Evolutionary conservation across 805 yeast genomes (phyloP).

Genomic region (Teunomyces kruisii): DNA sequence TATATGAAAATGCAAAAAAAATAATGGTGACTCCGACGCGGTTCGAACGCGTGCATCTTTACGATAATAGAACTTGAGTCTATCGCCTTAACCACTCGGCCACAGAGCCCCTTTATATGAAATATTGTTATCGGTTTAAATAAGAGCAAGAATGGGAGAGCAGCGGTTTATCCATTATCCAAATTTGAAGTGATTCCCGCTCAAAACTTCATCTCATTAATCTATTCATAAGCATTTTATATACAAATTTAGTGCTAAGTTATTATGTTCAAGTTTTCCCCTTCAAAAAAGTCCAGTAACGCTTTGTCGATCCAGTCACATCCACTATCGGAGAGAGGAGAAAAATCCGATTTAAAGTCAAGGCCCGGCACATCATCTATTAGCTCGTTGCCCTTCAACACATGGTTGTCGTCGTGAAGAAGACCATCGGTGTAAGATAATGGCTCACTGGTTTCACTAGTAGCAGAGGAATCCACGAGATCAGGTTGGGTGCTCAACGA

Average conservation of each 20-base stretch:
- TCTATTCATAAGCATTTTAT: background rate
- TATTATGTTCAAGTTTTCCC: background rate
- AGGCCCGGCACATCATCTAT: background rate
- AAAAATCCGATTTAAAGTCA: background rate
- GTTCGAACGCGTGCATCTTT: slow-evolving; percentile 38
- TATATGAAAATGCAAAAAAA: slow-evolving; percentile 7
- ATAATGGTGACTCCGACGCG: slow-evolving; percentile 32
- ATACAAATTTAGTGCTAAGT: background rate
- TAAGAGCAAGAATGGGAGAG: too few species aligned
- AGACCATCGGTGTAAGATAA: background rate
- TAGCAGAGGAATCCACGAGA: background rate
- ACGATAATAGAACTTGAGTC: slow-evolving; percentile 37
- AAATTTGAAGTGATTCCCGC: too few species aligned
- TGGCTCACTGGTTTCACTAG: background rate
- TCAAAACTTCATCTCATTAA: background rate
- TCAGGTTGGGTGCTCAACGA: background rate
- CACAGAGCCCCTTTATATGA: slow-evolving; percentile 23
- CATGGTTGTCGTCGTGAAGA: background rate
- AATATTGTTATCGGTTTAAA: too few species aligned
- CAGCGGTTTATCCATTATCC: too few species aligned
- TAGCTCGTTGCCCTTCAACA: background rate
- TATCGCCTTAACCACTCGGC: slow-evolving; percentile 40
- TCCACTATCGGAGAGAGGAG: slow-evolving; percentile 45
- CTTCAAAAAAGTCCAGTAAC: slow-evolving; percentile 8
- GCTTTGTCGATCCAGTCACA: slow-evolving; percentile 58